phyloP scores from a whole-genome alignment of 345 rosid species.

The Lepidium aucheri region DNA sequence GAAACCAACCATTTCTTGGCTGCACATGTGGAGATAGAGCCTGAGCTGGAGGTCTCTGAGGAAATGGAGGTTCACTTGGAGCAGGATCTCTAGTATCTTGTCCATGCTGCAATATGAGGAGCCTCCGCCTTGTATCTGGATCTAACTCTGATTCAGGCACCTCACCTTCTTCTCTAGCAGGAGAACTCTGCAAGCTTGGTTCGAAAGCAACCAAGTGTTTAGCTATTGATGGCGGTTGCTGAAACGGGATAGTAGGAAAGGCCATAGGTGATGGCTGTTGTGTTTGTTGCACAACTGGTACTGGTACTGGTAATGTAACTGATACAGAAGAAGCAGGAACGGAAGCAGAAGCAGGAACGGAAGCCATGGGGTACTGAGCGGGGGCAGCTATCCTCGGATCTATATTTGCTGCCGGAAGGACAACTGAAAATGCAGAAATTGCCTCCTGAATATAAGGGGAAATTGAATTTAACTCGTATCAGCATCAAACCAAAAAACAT shows the following conservation, averaged over 20 bases:
- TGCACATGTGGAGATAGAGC: conserved; percentile 57
- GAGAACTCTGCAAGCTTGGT: conserved; percentile 76
- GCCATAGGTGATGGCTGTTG: conserved; percentile 43
- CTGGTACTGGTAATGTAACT: conserved; percentile 28
- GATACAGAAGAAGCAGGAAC: conserved; percentile 50
- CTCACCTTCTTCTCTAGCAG: conserved; percentile 98
- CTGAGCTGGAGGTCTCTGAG: conserved; percentile 54
- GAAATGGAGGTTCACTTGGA: conserved; percentile 60
- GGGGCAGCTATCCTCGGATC: conserved; percentile 63
- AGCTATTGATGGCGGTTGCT: conserved; percentile 42
- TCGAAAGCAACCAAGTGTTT: conserved; percentile 64
- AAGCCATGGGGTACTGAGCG: conserved; percentile 47
- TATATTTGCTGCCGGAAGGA: conserved; percentile 40
- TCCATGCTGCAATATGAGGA: conserved; percentile 96
- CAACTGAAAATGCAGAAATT: conserved; percentile 50
- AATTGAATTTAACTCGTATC: not conserved
- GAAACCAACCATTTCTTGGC: conserved; percentile 69
- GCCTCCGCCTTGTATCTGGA: conserved; percentile 95
- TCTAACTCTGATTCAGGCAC: conserved; percentile 97
- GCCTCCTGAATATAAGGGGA: conserved; percentile 56
- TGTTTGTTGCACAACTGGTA: conserved; percentile 21
- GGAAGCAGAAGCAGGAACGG: conserved; percentile 48
- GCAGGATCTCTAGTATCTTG: conserved; percentile 75
- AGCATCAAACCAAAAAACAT: not conserved
- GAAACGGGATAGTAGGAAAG: conserved; percentile 48